These are phyloP conservation scores for Fusarium sp. DNA, from an alignment of 2,329 filamentous ascomycete genomes.

Conservation along the genomic window DNA sequence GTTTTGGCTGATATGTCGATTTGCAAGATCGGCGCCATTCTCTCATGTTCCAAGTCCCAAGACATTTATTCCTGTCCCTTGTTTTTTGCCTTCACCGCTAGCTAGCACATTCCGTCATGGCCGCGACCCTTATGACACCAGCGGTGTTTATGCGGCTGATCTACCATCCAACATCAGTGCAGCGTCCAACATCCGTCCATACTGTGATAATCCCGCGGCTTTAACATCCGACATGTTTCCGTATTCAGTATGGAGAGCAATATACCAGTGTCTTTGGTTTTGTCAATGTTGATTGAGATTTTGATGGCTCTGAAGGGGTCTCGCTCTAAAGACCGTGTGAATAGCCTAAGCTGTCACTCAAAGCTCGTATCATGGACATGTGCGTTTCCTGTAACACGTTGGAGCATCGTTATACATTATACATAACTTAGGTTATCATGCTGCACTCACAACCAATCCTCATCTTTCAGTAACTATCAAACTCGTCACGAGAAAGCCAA, in stretches of 20 bases:
- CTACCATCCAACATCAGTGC: neutral
- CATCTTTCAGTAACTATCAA: neutral
- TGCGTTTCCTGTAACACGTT: neutral
- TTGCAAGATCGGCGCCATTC: constrained; percentile 20
- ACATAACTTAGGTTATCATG: neutral
- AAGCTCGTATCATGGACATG: neutral
- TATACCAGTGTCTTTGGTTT: neutral
- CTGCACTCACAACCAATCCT: neutral
- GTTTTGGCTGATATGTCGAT: constrained; percentile 17
- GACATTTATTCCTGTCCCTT: constrained; percentile 15
- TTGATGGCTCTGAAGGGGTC: neutral
- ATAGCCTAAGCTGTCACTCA: neutral
- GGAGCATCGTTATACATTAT: neutral
- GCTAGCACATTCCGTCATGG: constrained; percentile 24
- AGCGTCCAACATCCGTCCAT: neutral
- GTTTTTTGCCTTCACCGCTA: constrained; percentile 22
- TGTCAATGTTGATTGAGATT: neutral
- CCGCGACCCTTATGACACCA: constrained; percentile 21
- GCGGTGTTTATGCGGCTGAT: constrained; percentile 6
- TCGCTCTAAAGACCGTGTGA: neutral
- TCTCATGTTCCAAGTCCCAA: constrained; percentile 9
- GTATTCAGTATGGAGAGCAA: neutral
- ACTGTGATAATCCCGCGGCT: neutral
- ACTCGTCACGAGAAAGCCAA: neutral
- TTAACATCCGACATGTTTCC: neutral